phyloP scores from a whole-genome alignment of 2,329 filamentous ascomycete species.

The Alternaria ethzedia region DNA sequence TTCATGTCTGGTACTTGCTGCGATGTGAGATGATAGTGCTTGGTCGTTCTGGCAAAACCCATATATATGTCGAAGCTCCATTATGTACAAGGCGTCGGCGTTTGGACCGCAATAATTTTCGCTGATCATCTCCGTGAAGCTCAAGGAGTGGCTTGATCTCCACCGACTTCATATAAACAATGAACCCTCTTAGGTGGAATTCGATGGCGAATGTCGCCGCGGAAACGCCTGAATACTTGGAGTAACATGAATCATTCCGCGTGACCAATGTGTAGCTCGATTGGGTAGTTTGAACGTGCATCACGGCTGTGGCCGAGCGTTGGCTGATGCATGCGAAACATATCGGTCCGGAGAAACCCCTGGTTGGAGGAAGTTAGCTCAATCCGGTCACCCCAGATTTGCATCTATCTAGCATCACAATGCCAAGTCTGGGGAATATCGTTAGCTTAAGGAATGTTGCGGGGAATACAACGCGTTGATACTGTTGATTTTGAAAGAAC shows the following conservation, averaged over 20 bases:
- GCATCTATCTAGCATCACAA: neutral
- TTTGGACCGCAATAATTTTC: constrained; percentile 4
- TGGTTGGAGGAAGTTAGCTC: constrained; percentile 24
- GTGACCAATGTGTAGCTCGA: neutral
- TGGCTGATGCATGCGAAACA: neutral
- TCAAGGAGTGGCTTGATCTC: neutral
- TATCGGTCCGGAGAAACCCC: constrained; percentile 16
- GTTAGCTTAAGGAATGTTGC: neutral
- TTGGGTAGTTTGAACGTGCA: neutral
- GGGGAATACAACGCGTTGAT: neutral
- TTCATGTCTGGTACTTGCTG: constrained; percentile 16
- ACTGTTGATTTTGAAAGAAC: neutral
- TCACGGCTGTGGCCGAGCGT: neutral
- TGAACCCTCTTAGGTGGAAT: constrained; percentile 20
- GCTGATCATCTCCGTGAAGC: neutral
- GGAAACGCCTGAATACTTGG: neutral
- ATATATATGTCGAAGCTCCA: neutral
- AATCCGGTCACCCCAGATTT: constrained; percentile 1
- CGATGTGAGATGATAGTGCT: neutral
- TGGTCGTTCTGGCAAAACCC: neutral
- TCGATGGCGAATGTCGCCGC: neutral
- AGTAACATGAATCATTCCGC: neutral
- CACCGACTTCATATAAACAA: constrained; percentile 7
- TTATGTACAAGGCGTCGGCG: constrained; percentile 12
- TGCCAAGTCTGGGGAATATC: constrained; percentile 10